Base-by-base conservation (phyloP, 2,329 filamentous ascomycete genomes). In the Neofusicoccum parvum region DNA sequence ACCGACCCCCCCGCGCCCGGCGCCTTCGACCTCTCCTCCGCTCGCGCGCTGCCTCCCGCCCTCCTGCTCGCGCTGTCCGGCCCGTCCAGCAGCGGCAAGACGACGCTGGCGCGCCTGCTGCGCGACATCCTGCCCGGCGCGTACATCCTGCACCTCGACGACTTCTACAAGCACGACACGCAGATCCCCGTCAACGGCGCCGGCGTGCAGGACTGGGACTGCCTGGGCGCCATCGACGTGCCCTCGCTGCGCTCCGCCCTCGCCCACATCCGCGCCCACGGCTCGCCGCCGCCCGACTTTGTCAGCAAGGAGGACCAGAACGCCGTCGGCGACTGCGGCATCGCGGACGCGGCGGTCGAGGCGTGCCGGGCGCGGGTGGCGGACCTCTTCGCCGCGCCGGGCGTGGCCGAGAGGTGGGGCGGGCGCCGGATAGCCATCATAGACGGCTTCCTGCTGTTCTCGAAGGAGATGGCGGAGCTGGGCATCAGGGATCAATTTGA, bases 61-160 rank as follows among this genome's bases (percentile, higher is more conserved):
- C 75, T 94, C 67, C 81, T 97, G 49, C 82, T 98, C 64, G 92
- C 89, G 67, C 88, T 98, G 66, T 96, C 92, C 45, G 95, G 95
- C 65, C 92, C 91, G 69, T 97, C 94, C 1, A 96, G 91, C 3
- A 94, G 91, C 72, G 95, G 95, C 67, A 99, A 99, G 82, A 98
- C 95, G 2, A 98, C 95, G 2, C 86, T 99, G 14, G 91, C 93
- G 20, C 87, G 94, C 2, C 84, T 97, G 12, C 83, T 99, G 17
- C 88, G 92, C 66, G 88, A 92, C 74, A 89, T 96, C 69, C 93
- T 97, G 72, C 89, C 89, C 9, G 69, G 73, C 12, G 68, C 88
- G 15, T 94, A 93, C 73, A 91, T 98, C 73, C 85, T 99, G 23
- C 95, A 99, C 76, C 88, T 97, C 76, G 95, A 99, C 80, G 95